A percentile compares a stretch with the other conserved stretches of the same genome.
Conservation (phyloP, 306 rosid species). For the Nissolia schottii region DNA sequence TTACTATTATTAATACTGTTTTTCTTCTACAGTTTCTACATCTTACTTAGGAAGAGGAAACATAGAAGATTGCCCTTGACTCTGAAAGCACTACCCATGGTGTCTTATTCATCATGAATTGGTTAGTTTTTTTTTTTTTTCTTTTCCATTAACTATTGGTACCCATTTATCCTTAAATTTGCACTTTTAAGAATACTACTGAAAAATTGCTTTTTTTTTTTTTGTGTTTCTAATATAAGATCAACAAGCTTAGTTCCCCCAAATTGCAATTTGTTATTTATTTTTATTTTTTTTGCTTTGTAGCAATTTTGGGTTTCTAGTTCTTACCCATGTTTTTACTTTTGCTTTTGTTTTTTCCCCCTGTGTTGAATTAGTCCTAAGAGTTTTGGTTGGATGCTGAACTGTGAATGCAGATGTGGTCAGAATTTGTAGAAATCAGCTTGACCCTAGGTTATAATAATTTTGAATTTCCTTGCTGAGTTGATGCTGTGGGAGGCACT, state of each 20-base stretch:
- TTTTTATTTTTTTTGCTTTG: too few relatives aligned
- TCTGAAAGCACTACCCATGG: neutral
- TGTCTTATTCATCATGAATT: neutral
- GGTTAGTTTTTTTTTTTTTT: slow-evolving; percentile 4
- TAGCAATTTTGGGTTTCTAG: neutral
- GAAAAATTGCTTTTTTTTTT: neutral
- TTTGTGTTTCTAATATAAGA: neutral
- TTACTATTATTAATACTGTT: neutral
- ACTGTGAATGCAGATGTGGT: slow-evolving; percentile 24
- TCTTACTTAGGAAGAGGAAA: neutral
- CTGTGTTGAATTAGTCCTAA: neutral
- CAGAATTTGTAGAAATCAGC: neutral
- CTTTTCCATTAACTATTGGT: neutral
- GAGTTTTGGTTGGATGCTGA: slow-evolving; percentile 12
- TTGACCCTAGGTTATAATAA: neutral
- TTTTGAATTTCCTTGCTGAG: slow-evolving; percentile 25
- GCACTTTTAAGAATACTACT: neutral
- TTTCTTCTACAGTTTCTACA: neutral
- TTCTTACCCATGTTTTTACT: neutral
- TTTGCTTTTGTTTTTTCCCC: neutral
- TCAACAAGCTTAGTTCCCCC: neutral
- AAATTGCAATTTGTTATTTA: too few relatives aligned
- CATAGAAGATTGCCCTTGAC: neutral
- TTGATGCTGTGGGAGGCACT: slow-evolving; percentile 12
- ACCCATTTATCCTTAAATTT: neutral